Evolutionary conservation across 2,329 filamentous ascomycete genomes (phyloP).

Genomic region (Trichoderma koningiopsis): DNA sequence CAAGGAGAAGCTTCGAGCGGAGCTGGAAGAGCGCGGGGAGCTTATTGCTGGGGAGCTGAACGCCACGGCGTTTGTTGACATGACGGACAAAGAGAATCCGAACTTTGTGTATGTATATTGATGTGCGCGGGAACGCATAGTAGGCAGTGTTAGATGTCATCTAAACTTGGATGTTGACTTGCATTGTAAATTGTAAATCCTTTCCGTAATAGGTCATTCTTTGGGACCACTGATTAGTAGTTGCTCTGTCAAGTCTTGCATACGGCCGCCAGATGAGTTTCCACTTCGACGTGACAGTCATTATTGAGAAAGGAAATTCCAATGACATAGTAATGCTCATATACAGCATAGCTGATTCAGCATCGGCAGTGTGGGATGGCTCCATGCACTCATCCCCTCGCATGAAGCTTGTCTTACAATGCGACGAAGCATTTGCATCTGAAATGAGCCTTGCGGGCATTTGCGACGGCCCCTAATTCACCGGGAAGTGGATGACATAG

Average conservation of each 20-base stretch:
- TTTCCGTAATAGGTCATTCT: background rate
- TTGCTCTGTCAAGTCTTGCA: background rate
- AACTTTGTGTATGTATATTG: slow-evolving; percentile 47
- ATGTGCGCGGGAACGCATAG: background rate
- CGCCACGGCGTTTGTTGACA: slow-evolving; percentile 44
- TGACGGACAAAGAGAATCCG: slow-evolving; percentile 48
- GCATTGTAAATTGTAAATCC: background rate
- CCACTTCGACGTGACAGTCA: background rate
- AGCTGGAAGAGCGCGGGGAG: slow-evolving; percentile 33
- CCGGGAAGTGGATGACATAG: background rate
- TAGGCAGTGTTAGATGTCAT: background rate
- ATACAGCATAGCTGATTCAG: background rate
- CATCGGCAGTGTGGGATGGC: background rate
- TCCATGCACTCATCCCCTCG: background rate
- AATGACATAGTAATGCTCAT: background rate
- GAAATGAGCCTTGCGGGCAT: background rate
- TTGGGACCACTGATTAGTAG: background rate
- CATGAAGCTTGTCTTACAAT: background rate
- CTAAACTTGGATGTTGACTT: background rate
- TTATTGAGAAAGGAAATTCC: background rate
- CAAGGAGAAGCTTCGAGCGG: slow-evolving; percentile 41
- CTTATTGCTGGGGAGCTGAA: slow-evolving; percentile 37
- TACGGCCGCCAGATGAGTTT: background rate
- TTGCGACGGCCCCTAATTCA: slow-evolving; percentile 15
- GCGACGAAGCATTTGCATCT: background rate